Evolutionary conservation across 129 eudicot genomes (phyloP), one percentile per base, ranked within the genome.

Genomic region (Saposhnikovia divaricata): DNA sequence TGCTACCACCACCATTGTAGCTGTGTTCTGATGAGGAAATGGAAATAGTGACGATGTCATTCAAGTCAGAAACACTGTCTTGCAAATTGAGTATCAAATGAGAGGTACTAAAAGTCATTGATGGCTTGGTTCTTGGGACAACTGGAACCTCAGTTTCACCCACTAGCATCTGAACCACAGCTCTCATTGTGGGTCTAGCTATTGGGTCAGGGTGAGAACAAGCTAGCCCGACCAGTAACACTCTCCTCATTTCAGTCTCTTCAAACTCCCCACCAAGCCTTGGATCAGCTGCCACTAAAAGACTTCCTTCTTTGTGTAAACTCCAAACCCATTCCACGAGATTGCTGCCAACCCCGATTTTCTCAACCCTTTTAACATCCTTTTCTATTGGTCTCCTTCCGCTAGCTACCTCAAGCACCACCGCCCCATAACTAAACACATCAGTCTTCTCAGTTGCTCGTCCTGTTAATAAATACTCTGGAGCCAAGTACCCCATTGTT

Each of bases 321-420:
- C 90, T 74, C 98, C 98, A 95, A 23, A 92, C 98, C 98, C 98
- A 95, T 50, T 92, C 98, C 50, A 95, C 98, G 87, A 95, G 74
- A 79, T 88, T 91, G 76, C 91, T 81, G 38, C 77, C 81, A 16
- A 66, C 85, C 9, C 93, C 88, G 18, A 66, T 73, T 78, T 86
- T 87, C 47, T 72, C 85, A 0, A 47, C 77, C 9, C 87, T 85
- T 6, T n/a, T n/a, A 5, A 46, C 42, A 13, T 91, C 98, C 78
- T 81, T 86, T 77, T 90, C 96, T 2, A 95, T 95, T 12, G 98
- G 97, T 80, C 98, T 82, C 81, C 98, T 89, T 18, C 98, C 98
- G 1, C 89, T 89, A 10, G 91, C 97, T 86, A 95, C 97, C 80
- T 95, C 98, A 18, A 95, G 83, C 81, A 85, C 97, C 81, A 95